Base-by-base conservation (phyloP, 106 monocot species). In the Allium cepa region DNA sequence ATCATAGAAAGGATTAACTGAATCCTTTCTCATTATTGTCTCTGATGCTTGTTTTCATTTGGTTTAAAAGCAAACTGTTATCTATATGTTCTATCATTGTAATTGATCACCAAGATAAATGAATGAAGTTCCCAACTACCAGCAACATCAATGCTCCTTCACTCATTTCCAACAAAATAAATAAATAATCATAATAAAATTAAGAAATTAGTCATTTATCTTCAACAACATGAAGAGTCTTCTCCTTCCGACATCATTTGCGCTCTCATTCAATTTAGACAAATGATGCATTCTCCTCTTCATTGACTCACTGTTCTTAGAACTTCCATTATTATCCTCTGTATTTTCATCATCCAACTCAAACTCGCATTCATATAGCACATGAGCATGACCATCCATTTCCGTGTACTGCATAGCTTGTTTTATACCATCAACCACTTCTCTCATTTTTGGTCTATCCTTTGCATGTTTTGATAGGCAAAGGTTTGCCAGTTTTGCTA, bases 391-490 rank as follows among this genome's bases (percentile, higher is more conserved):
- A 10, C 63, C 64, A 16, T 72, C 75, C 17, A 49, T 53, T 46
- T 79, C 79, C 12, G 70, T 49, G 12, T 48, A 57, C 48, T 72
- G 63, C 62, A 82, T 78, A 2, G 83, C 83, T 17, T 75, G 62
- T 53, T 80, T 83, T 59, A 90, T 55, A 49, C 56, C 52, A 59
- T 79, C 76, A 8, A 83, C 75, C 49, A 86, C 90, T 71, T 90
- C 76, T 6, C 63, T 59, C 86, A 90, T 90, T 50, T 68, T 64
- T 8, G 90, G 86, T 0, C 90, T 83, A 14, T 86, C 80, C 46
- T 62, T 80, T 9, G 77, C 73, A 45, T 63, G 59, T 62, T 90
- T 86, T 4, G 76, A 63, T 26, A 90, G 86, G 66, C 90, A 90
- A 53, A 57, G 61, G 13, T 83, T 69, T 14, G 90, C 90, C 60